Percentiles rank a stretch among this genome's conserved stretches.
phyloP scores from a whole-genome alignment of 768 basidiomycete genomes.

The Kwoniella europaea region DNA sequence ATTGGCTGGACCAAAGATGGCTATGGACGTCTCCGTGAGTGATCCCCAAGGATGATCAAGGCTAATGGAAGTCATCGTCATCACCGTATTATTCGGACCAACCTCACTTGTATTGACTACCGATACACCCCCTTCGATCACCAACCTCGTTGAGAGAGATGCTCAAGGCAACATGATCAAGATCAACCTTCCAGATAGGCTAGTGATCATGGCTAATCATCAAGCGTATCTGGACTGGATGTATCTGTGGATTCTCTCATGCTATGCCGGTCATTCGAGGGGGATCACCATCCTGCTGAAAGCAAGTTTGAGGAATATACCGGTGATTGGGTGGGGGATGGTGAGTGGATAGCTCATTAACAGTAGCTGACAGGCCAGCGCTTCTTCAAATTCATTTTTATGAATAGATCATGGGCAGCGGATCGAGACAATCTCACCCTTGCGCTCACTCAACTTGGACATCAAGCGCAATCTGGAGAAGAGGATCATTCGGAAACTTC shows the following conservation, averaged over 20 bases:
- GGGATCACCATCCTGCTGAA: constrained; percentile 90
- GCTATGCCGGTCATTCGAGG: constrained; percentile 60
- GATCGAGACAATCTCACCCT: constrained; percentile 72
- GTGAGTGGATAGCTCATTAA: constrained; percentile 31
- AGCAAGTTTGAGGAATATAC: constrained; percentile 83
- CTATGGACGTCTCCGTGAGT: constrained; percentile 71
- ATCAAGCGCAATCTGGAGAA: constrained; percentile 39
- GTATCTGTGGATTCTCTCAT: constrained; percentile 68
- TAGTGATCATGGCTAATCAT: constrained; percentile 88
- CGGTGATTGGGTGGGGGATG: constrained; percentile 83
- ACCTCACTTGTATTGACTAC: constrained; percentile 53
- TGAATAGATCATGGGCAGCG: constrained; percentile 86
- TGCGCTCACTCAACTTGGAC: constrained; percentile 72
- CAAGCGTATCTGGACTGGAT: constrained; percentile 64
- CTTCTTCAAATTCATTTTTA: constrained; percentile 91
- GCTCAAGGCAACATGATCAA: constrained; percentile 64
- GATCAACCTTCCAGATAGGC: constrained; percentile 75
- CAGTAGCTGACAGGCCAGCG: constrained; percentile 64
- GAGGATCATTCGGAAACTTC: constrained; percentile 1
- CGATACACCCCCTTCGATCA: constrained; percentile 55
- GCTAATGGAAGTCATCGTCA: constrained; percentile 45
- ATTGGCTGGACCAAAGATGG: constrained; percentile 81
- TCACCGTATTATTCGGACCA: constrained; percentile 48
- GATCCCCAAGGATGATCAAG: neutral
- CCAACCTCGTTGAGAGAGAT: constrained; percentile 66